Base-by-base conservation (phyloP, 208 protist species). In the Crithidia sp. region DNA sequence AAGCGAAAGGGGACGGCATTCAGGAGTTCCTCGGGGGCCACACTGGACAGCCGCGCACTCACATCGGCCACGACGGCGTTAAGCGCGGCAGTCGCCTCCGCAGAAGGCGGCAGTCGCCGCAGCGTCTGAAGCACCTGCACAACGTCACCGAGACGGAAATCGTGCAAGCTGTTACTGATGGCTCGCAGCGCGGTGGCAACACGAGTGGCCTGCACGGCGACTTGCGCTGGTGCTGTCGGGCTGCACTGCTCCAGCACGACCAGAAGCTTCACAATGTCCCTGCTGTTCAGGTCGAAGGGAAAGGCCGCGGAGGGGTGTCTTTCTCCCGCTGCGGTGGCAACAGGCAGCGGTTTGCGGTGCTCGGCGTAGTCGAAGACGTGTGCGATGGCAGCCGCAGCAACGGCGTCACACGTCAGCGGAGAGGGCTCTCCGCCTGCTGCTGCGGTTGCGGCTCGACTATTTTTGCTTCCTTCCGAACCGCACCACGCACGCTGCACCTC, bases 111-210 rank as follows among this genome's bases (percentile, higher is more conserved):
- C 63, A 88, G 76, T 16, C 75, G 69, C 2, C 87, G 83, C 37
- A 93, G 68, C 7, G 60, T 67, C 44, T 90, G 81, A 49, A 96
- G 64, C 39, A 90, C 78, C 19, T 74, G 76, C 16, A 93, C 74
- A 5, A 90, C 57, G 44, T 81, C 79, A 13, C 66, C 53, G n/a
- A 84, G 68, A 5, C 68, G 37, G 28, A 84, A 63, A 1, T 45
- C 44, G 0, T 64, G 53, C 17, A 71, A 41, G 7, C 73, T 55
- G 2, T 57, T 45, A 43, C 44, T 55, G 54, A 85, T 9, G 16
- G 52, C 56, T 17, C 62, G 60, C 41, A 83, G 57, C 8, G 88
- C 77, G 12, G 61, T 13, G 19, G 14, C 36, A 45, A 77, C 49
- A 4, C 67, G 79, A 16, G 61, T 58, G 45, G 79, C 40, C 8